Evolutionary conservation across 306 rosid species (phyloP).

Genomic region (Inga oerstediana): DNA sequence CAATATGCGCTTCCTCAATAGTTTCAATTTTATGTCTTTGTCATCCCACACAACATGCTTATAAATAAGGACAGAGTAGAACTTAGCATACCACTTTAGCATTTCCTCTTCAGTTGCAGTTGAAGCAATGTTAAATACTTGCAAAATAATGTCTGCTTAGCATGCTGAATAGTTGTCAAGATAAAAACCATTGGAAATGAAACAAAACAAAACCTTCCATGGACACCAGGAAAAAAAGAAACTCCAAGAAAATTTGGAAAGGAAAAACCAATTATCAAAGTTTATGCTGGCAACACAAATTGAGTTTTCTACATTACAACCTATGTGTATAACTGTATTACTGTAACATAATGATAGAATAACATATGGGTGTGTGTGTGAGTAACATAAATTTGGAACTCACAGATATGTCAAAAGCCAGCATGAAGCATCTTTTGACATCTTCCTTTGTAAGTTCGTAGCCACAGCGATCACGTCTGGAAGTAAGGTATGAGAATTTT

Average conservation of each 20-base stretch:
- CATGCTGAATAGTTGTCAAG: conserved; percentile 23
- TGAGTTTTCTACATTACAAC: conserved; percentile 3
- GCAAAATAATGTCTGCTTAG: conserved; percentile 44
- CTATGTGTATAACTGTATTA: neutral
- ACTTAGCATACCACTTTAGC: conserved; percentile 69
- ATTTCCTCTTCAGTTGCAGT: conserved; percentile 89
- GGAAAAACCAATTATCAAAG: conserved; percentile 11
- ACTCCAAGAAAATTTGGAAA: conserved; percentile 6
- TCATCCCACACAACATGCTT: conserved; percentile 97
- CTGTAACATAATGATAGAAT: neutral
- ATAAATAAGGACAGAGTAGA: conserved; percentile 17
- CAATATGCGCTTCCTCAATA: conserved; percentile 87
- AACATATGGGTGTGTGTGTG: neutral
- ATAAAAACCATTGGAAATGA: conserved; percentile 19
- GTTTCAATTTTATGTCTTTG: conserved; percentile 76
- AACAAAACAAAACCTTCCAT: conserved; percentile 19
- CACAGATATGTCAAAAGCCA: conserved; percentile 96
- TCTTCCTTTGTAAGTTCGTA: conserved; percentile 96
- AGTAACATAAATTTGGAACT: conserved; percentile 35
- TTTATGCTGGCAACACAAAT: neutral
- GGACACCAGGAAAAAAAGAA: conserved; percentile 3
- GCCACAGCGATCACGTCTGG: conserved; percentile 95
- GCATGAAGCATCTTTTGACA: conserved; percentile 98
- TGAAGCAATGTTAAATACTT: conserved; percentile 97
- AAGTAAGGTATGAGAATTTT: conserved; percentile 88